Base-by-base conservation (phyloP, 2,329 filamentous ascomycete genomes). In the Microascus cirrosus region DNA sequence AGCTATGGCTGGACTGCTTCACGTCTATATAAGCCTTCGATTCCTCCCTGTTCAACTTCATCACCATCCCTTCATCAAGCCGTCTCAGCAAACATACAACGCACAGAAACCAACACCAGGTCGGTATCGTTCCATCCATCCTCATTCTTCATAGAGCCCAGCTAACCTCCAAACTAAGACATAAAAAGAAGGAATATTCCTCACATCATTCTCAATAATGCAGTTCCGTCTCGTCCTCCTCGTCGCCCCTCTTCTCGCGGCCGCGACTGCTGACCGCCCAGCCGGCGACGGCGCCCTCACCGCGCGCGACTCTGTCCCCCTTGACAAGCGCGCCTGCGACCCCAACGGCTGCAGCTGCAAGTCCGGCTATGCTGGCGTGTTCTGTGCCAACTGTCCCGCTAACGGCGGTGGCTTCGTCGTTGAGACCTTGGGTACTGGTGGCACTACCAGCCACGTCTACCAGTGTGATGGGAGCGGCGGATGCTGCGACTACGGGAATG, bases 401-500 rank as follows among this genome's bases (percentile, higher is more conserved):
- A 52, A n/a, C 39, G 54, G 24, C 15, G 53, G 34, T 25, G 22
- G 34, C 45, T 59, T 25, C 12, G 28, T 53, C 25, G 51, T 57
- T 13, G 20, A 35, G 25, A 39, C 24, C 18, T 48, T 57, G 5
- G 55, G 55, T 1, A 53, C 20, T 18, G 55, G 55, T 15, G 55
- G 55, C 28, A 51, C 18, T 10, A 28, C 25, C 53, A 60, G 56
- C 56, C 57, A 64, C 57, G 61, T 63, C 35, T 64, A 60, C 42
- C 61, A 63, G 59, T 64, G 63, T 59, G 58, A 60, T 28, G 55
- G 55, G 51, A 58, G 35, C 22, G 62, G 63, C 20, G 58, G 58
- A 28, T 64, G 63, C 59, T 64, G 63, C 54, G 53, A 59, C 39
- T 64, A 64, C 45, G 63, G 63, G 2, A 58, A 57, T n/a, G 61